Conservation (phyloP, 2,329 filamentous ascomycete genomes). For the Fusarium brevicatenulatum region DNA sequence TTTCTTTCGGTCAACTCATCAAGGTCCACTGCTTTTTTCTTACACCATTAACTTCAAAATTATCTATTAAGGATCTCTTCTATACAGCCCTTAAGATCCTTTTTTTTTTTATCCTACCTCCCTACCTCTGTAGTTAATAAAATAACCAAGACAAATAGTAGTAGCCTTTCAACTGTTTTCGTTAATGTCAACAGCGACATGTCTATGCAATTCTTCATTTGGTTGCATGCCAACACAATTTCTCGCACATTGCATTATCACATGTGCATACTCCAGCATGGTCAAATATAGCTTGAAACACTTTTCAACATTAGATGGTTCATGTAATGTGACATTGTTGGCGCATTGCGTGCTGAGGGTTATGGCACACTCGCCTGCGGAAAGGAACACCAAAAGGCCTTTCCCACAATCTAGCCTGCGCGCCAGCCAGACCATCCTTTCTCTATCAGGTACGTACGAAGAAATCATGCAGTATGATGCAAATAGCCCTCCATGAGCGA, state of each 20-base stretch:
- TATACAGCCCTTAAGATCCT: too few species aligned
- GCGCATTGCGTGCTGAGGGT: slow-evolving; percentile 35
- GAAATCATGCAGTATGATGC: slow-evolving; percentile 46
- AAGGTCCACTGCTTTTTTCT: background rate
- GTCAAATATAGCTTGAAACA: slow-evolving; percentile 23
- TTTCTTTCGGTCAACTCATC: background rate
- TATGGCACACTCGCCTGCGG: slow-evolving; percentile 38
- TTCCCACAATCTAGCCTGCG: slow-evolving; percentile 42
- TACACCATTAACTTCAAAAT: background rate
- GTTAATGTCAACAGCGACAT: too few species aligned
- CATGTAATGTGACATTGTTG: slow-evolving; percentile 41
- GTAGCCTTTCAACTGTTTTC: too few species aligned
- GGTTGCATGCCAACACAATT: background rate
- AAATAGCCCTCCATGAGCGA: slow-evolving; percentile 43
- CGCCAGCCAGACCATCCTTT: slow-evolving; percentile 45
- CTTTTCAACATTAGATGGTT: slow-evolving; percentile 35
- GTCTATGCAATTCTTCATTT: background rate
- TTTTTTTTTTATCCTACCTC: too few species aligned
- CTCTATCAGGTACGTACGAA: slow-evolving; percentile 50
- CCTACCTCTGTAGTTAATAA: too few species aligned
- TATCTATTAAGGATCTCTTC: too few species aligned
- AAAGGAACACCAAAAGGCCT: slow-evolving; percentile 34
- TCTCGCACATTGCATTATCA: background rate
- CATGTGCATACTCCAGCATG: background rate
- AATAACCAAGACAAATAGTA: too few species aligned